Base-by-base conservation (phyloP, 2,329 filamentous ascomycete genomes). In the Arthrobotrys pseudoclavata region DNA sequence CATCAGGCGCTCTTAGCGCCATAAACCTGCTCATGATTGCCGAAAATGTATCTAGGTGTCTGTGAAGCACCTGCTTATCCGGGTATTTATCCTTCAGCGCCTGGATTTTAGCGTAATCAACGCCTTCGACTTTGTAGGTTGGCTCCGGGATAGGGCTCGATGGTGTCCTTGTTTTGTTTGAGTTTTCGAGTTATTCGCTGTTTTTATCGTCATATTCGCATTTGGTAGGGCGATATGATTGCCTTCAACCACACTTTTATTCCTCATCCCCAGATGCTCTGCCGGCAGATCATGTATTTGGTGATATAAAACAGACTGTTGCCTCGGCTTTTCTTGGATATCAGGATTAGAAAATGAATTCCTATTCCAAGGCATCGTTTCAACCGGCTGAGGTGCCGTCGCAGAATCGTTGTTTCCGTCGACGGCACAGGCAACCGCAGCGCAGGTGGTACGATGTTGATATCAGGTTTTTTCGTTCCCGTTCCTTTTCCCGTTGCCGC, bases 251-350 rank as follows among this genome's bases (percentile, higher is more conserved):
- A 67, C 31, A 20, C 53, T 62, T 9, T 53, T 61, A 24, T 60
- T 69, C 37, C 52, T 62, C 7, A 63, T 69, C 34, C 47, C 70
- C 13, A 69, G 52, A 37, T 60, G 40, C 18, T 67, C 57, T n/a
- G 55, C 71, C 26, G 70, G 40, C 31, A 76, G 18, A 34, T 66
- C 71, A 29, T 76, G 64, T 20, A 76, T 76, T 31, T 76, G 64
- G 37, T 76, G 64, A 24, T 76, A 76, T 52, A 76, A 37, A 20
- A 66, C 48, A 24, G 71, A 76, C 18, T 76, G 71, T 26, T 69
- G 64, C 10, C 71, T 24, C 20, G 66, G 13, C 26, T 76, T 76
- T 24, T 69, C 71, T 18, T 69, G 64, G 2, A 76, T 69, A 2
- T 40, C 57, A 2, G 71, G 66, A 26, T 61, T 69, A 9, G 64